Base-by-base conservation (phyloP, 2,329 filamentous ascomycete species). In the Aspergillus fumigatiaffinis region DNA sequence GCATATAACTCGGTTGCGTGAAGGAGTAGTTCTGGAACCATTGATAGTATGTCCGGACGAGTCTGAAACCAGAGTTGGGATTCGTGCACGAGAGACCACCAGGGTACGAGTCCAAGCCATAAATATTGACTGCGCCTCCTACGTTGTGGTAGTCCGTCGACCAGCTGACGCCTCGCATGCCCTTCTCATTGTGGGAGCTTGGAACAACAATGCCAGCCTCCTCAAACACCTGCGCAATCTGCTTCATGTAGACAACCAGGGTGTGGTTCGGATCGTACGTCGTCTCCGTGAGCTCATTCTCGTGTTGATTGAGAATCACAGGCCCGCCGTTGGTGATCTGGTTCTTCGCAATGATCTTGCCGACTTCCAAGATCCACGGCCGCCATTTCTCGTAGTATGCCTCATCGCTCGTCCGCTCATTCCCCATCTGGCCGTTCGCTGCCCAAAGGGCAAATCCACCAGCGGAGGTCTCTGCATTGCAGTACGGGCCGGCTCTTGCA, bases 11-110 rank as follows among this genome's bases (percentile, higher is more conserved):
- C 75, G 1, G 82, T 62, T 84, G 82, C 1, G 80, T 82, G 50
- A 70, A 79, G 0, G 81, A 81, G 55, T 82, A 82, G 44, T 81
- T 79, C n/a, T 77, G 74, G 60, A 85, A 85, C 80, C 81, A 84
- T 60, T 84, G 77, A 58, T 81, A 80, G 62, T 84, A 85, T 4
- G 76, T 82, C 26, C 80, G 76, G 2, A 81, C 74, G 1, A 83
- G 67, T 28, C 72, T 79, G 63, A 82, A 84, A 1, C 80, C 81
- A 6, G 72, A 70, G 48, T 79, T 69, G 0, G 73, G 73, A 53
- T 83, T 81, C 1, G 77, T 80, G 64, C 82, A 84, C 7, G 77
- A 79, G 9, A 80, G 61, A 0, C 80, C 77, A 26, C 67, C 68
- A 3, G 71, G 68, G 50, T 73, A 72, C 17, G 66, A 67, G 53